These are phyloP conservation scores for Saturnispora silvae DNA, from an alignment of 805 yeast species.

Conservation along the genomic window DNA sequence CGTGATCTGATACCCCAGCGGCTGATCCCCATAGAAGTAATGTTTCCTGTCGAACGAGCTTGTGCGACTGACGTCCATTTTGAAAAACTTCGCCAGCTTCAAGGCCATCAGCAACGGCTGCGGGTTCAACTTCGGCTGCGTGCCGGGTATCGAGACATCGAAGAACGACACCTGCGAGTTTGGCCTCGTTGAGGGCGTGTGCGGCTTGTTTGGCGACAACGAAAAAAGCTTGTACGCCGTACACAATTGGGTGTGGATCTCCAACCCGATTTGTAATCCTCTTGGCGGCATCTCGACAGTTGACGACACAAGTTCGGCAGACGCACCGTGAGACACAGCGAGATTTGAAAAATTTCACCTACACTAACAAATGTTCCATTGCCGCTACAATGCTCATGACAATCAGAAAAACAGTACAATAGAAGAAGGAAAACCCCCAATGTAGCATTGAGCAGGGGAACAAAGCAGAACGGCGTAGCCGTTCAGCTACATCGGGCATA, in stretches of 20 bases:
- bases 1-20: conserved; percentile 90
- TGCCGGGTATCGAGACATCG: conserved; percentile 85
- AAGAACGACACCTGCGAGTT: conserved; percentile 65
- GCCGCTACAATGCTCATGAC: too few relatives aligned
- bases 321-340: background rate
- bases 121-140: conserved; percentile 73
- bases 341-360: background rate
- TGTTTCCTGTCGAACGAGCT: conserved; percentile 89
- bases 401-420: too few relatives aligned
- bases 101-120: conserved; percentile 65
- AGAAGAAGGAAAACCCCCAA: too few relatives aligned
- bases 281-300: background rate
- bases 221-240: conserved; percentile 74
- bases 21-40: conserved; percentile 94
- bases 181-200: conserved; percentile 36
- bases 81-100: conserved; percentile 60
- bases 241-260: conserved; percentile 82
- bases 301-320: too few relatives aligned
- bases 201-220: conserved; percentile 36
- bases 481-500: too few relatives aligned
- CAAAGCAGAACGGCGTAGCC: too few relatives aligned
- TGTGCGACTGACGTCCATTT: conserved; percentile 40
- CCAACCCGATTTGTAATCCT: conserved; percentile 65
- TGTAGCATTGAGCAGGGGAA: too few relatives aligned
- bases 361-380: too few relatives aligned